These are phyloP conservation scores for Trametes villosa DNA, from an alignment of 768 basidiomycete genomes.

Conservation along the genomic window DNA sequence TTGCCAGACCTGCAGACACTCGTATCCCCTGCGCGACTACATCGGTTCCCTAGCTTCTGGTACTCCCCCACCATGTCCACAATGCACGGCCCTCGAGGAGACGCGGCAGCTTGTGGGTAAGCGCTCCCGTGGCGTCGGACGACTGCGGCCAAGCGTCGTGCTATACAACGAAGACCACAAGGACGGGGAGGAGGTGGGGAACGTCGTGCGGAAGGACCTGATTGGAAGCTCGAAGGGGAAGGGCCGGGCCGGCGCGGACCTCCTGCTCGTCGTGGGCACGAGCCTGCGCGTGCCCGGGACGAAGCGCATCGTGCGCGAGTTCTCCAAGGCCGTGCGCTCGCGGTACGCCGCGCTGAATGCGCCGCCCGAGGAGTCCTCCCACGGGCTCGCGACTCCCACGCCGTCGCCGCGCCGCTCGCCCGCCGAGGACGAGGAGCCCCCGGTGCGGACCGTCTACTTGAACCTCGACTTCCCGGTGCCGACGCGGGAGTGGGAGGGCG, in stretches of 20 bases:
- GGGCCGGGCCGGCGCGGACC: conserved; percentile 74
- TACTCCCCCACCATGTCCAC: conserved; percentile 74
- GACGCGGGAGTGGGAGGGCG: conserved; percentile 84
- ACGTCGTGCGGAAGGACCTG: conserved; percentile 80
- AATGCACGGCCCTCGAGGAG: conserved; percentile 70
- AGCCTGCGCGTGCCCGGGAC: conserved; percentile 89
- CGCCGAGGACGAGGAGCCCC: conserved; percentile 51
- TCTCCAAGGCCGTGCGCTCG: conserved; percentile 73
- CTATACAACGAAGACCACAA: conserved; percentile 89
- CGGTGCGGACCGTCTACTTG: conserved; percentile 77
- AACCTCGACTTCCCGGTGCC: conserved; percentile 89
- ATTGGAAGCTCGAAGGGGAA: conserved; percentile 64
- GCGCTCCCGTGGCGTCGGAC: conserved; percentile 78
- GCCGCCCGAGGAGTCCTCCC: conserved; percentile 34
- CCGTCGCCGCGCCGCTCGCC: conserved; percentile 50
- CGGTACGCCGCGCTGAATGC: conserved; percentile 43
- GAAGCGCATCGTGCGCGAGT: conserved; percentile 89
- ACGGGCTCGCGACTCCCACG: conserved; percentile 45
- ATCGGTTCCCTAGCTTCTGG: conserved; percentile 64
- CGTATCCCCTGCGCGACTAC: conserved; percentile 66
- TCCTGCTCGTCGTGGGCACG: conserved; percentile 89
- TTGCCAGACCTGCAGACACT: conserved; percentile 80
- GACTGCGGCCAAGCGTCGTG: conserved; percentile 84
- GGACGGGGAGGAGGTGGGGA: conserved; percentile 86
- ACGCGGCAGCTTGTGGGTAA: conserved; percentile 77